phyloP scores from a whole-genome alignment of 1,139 yeast species.

The Yamadazyma atlantica region DNA sequence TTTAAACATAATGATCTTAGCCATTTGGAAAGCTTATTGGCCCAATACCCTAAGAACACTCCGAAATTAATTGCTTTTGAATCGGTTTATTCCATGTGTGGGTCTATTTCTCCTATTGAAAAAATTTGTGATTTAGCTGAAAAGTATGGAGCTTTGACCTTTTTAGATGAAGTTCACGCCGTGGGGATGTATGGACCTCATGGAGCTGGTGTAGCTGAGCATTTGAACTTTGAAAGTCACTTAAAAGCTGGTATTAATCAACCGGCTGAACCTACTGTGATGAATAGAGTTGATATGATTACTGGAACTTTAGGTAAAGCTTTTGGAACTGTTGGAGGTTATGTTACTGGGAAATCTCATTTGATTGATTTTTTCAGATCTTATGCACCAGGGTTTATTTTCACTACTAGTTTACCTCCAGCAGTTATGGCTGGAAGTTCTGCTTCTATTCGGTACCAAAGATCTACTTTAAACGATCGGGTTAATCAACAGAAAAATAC shows the following conservation, averaged over 20 bases:
- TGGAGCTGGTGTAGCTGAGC: conserved; percentile 99
- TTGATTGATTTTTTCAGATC: conserved; percentile 95
- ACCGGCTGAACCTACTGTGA: conserved; percentile 52
- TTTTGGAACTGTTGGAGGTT: conserved; percentile 96
- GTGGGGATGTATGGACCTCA: conserved; percentile 99
- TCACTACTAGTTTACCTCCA: conserved; percentile 95
- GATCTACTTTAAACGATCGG: conserved; percentile 75
- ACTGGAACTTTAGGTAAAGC: conserved; percentile 98
- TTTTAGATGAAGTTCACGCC: conserved; percentile 97
- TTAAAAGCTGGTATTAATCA: conserved; percentile 63
- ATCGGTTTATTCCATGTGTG: conserved; percentile 97
- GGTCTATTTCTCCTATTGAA: conserved; percentile 92
- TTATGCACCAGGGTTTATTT: conserved; percentile 95
- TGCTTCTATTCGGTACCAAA: conserved; percentile 82
- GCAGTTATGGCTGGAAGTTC: conserved; percentile 96
- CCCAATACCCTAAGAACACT: conserved; percentile 73
- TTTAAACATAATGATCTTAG: conserved; percentile 87
- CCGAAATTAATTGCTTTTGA: conserved; percentile 98
- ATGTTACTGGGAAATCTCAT: conserved; percentile 83
- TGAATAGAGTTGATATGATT: conserved; percentile 92
- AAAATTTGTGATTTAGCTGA: conserved; percentile 94
- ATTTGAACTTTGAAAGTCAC: conserved; percentile 82
- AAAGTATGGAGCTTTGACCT: conserved; percentile 94
- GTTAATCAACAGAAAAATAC: conserved; percentile 84
- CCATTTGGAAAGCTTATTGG: conserved; percentile 77